Base-by-base conservation (phyloP, 2,329 filamentous ascomycete species). In the Zasmidium citrigriseum region DNA sequence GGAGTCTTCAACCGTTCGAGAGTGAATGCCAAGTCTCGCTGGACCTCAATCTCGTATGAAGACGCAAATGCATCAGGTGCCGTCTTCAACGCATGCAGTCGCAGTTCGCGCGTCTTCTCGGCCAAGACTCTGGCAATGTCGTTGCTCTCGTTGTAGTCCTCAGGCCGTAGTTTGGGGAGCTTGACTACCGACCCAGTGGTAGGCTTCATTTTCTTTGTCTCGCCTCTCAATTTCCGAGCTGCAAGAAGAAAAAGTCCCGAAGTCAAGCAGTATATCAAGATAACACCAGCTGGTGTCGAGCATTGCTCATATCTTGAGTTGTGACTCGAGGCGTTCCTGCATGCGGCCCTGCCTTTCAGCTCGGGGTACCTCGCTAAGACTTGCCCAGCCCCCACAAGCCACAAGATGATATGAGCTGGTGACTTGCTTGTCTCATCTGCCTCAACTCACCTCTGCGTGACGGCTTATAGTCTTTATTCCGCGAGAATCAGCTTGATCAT, bases 11-110 rank as follows among this genome's bases (percentile, higher is more conserved):
- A 57, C 2, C 71, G 60, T 25, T 68, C 58, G 47, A 66, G 54
- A 10, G 59, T 68, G n/a, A 62, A 57, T 18, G 60, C 52, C 9
- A 66, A 46, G 24, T 52, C 59, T 38, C 62, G 60, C 24, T 61
- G 38, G n/a, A 51, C 54, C 46, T 72, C 69, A 20, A 54, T 49
- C 27, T 69, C 68, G 55, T 70, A 71, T 3, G 65, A 68, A 10
- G 69, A 69, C 9, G 66, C 68, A 54, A 72, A 73, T 9, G 65
- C 68, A 46, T 68, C 65, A n/a, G 70, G 71, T 34, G 64, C 60
- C 27, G 50, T 61, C 51, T 63, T 56, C 34, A 73, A 55, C 7
- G 68, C 65, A 23, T 63, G 44, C 11, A 73, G 61, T 9, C 71
- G 66, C 38, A 72, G 65, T 4, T 59, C 54, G 34, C 64, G 65